Conservation (phyloP, 192 early-diverging fungal species). For the Geranomyces variabilis region DNA sequence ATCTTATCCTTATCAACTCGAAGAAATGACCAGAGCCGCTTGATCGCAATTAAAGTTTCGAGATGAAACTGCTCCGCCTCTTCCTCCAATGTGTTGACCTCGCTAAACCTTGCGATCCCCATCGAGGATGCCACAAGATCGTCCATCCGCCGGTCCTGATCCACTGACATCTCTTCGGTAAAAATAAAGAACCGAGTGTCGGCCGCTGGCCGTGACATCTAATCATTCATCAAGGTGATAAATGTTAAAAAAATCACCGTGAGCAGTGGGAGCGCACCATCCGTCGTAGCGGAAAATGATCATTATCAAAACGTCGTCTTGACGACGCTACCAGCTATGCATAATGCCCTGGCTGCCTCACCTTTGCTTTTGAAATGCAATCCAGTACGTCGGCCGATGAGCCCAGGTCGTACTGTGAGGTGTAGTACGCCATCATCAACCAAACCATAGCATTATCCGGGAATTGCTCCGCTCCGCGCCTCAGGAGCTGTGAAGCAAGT, state of each 20-base stretch:
- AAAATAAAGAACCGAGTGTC: constrained; percentile 32
- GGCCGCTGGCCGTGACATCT: constrained; percentile 15
- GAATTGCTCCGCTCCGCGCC: constrained; percentile 20
- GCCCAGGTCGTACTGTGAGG: not conserved
- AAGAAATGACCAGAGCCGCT: constrained; percentile 19
- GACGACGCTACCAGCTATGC: too few species aligned
- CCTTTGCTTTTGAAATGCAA: constrained; percentile 20
- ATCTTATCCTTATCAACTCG: not conserved
- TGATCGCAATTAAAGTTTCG: constrained; percentile 12
- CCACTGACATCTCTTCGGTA: constrained; percentile 21
- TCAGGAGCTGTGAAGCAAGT: constrained; percentile 9
- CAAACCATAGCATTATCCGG: constrained; percentile 9
- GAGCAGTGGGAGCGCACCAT: not conserved
- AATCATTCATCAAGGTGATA: too few species aligned
- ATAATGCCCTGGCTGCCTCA: too few species aligned
- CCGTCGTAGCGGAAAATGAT: too few species aligned
- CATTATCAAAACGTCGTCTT: too few species aligned
- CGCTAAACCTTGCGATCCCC: constrained; percentile 11
- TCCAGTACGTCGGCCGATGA: not conserved
- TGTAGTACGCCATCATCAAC: constrained; percentile 24
- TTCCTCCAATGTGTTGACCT: constrained; percentile 17
- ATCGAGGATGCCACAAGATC: constrained; percentile 21
- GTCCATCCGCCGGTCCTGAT: constrained; percentile 26
- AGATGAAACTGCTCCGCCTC: constrained; percentile 22
- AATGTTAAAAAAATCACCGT: not conserved